These are phyloP conservation scores for Physcomitrium patens DNA, from an alignment of 225 moss, liverwort and hornwort genomes.

Conservation along the genomic window DNA sequence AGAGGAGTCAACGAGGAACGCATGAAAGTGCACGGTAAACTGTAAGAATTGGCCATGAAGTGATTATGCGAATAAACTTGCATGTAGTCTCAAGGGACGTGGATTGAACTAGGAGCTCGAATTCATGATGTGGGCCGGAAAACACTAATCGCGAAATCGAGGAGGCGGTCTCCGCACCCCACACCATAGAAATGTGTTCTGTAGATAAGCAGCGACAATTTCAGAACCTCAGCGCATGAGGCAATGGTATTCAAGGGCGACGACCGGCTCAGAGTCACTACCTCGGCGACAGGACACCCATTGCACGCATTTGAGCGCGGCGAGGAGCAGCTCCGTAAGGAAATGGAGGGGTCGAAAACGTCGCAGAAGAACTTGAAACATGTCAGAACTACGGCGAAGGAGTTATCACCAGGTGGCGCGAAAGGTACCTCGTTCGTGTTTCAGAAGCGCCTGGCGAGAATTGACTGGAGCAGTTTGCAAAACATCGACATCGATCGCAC, in stretches of 20 bases:
- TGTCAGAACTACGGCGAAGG: background rate
- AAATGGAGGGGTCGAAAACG: conserved; percentile 18
- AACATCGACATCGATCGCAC: conserved; percentile 70
- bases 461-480: conserved; percentile 80
- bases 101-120: conserved; percentile 32
- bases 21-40: background rate
- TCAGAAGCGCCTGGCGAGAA: conserved; percentile 58
- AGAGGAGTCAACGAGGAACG: background rate
- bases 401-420: background rate
- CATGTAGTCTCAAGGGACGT: background rate
- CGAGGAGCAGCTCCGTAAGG: conserved; percentile 7
- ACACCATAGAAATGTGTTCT: conserved; percentile 6
- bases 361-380: background rate
- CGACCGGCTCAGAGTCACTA: background rate
- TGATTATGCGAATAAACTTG: conserved; percentile 6
- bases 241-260: background rate
- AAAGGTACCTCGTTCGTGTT: conserved; percentile 55
- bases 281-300: conserved; percentile 25
- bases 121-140: conserved; percentile 7
- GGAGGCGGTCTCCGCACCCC: conserved; percentile 19
- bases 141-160: background rate
- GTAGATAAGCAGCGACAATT: conserved; percentile 14
- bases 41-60: conserved; percentile 19
- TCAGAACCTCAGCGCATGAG: conserved; percentile 2
- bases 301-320: conserved; percentile 15